Evolutionary conservation across 2,329 filamentous ascomycete genomes (phyloP).

Genomic region (Sclerotinia spermophila): DNA sequence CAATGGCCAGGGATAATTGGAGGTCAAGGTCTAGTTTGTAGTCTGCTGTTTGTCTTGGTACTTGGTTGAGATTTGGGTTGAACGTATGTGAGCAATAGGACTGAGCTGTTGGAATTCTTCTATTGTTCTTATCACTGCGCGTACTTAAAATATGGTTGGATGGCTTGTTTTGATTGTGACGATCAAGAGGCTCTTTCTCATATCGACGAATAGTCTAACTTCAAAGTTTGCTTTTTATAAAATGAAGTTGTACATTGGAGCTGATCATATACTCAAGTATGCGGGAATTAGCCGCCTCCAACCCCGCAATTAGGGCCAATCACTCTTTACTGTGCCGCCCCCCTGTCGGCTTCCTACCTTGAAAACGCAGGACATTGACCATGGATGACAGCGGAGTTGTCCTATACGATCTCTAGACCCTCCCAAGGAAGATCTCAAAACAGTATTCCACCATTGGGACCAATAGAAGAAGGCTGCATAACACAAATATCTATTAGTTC

Average conservation of each 20-base stretch:
- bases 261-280: not conserved
- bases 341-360: not conserved
- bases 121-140: not conserved
- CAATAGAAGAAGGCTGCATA: too few relatives aligned
- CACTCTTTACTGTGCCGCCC: not conserved
- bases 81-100: not conserved
- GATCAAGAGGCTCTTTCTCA: not conserved
- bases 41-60: not conserved
- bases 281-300: not conserved
- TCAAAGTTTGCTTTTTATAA: not conserved
- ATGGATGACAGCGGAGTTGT: too few relatives aligned
- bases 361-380: not conserved
- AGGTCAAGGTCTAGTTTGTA: not conserved
- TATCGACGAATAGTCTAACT: too few relatives aligned
- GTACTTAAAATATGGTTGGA: too few relatives aligned
- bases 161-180: not conserved
- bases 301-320: not conserved
- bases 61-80: not conserved
- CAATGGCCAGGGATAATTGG: not conserved
- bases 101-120: not conserved
- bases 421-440: too few relatives aligned
- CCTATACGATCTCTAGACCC: too few relatives aligned
- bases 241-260: not conserved
- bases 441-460: too few relatives aligned
- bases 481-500: too few relatives aligned